These are phyloP conservation scores for Scenedesmus sp. DNA, from an alignment of 163 green algal species.

Conservation along the genomic window DNA sequence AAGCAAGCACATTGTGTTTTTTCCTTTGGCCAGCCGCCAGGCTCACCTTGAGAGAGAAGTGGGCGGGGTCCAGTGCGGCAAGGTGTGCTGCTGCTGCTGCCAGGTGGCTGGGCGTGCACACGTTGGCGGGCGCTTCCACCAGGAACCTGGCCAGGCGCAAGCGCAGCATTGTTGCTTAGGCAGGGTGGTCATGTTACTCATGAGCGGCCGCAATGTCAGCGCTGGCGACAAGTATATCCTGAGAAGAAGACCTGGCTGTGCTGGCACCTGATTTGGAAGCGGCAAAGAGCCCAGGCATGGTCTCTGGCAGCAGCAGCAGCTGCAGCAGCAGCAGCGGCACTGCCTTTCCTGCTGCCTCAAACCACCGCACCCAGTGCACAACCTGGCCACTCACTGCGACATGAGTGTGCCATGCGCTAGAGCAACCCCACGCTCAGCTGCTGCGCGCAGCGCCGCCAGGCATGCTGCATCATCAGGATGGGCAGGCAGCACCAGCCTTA, in stretches of 20 bases:
- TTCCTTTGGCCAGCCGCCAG: neutral
- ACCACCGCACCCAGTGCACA: too few relatives aligned
- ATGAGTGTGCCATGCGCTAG: neutral
- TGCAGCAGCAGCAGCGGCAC: neutral
- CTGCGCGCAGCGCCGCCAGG: neutral
- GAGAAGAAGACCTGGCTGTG: too few relatives aligned
- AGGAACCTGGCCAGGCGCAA: conserved; percentile 77
- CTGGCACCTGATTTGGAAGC: too few relatives aligned
- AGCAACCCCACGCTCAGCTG: neutral
- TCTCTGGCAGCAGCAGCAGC: neutral
- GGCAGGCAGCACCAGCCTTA: neutral
- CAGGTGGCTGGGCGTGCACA: conserved; percentile 94
- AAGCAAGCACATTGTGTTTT: neutral
- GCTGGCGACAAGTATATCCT: too few relatives aligned
- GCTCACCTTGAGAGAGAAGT: conserved; percentile 74
- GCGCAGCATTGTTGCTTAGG: too few relatives aligned
- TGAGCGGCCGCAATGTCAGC: too few relatives aligned
- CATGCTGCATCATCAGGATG: neutral
- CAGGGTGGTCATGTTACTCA: too few relatives aligned
- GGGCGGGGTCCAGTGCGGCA: conserved; percentile 72
- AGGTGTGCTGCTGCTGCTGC: conserved; percentile 86
- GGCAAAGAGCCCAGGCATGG: too few relatives aligned
- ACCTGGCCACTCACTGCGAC: neutral
- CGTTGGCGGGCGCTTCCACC: conserved; percentile 95
- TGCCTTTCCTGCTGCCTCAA: neutral